Percentiles rank a stretch among this genome's conserved stretches.
phyloP scores from a whole-genome alignment of 2,329 filamentous ascomycete genomes.

The Myriosclerotinia duriaeana region DNA sequence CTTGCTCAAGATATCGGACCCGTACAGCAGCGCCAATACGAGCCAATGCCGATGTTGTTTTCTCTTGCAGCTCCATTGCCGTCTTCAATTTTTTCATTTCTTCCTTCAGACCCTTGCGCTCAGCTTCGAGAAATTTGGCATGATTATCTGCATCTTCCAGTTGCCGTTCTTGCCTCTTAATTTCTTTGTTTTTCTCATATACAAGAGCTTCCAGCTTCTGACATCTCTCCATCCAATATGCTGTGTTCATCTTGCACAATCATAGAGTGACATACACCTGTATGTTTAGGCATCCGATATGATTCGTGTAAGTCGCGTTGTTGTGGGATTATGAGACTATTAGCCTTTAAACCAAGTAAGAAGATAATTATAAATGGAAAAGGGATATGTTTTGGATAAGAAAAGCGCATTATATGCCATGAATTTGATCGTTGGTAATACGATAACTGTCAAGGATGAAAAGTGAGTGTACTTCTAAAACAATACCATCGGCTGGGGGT shows the following conservation, averaged over 20 bases:
- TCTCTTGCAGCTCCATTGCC: neutral
- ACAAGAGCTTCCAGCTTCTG: conserved; percentile 1
- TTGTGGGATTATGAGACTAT: too few species aligned
- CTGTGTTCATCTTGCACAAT: neutral
- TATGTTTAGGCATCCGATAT: too few species aligned
- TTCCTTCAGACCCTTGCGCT: neutral
- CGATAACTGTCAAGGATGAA: too few species aligned
- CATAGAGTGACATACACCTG: too few species aligned
- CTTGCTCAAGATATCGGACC: conserved; percentile 9
- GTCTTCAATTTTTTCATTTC: neutral
- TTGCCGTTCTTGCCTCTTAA: neutral
- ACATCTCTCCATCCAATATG: neutral
- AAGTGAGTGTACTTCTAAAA: too few species aligned
- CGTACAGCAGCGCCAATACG: neutral
- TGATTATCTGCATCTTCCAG: conserved; percentile 7
- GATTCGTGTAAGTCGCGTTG: too few species aligned
- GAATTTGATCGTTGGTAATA: too few species aligned
- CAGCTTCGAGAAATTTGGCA: neutral
- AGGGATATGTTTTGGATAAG: too few species aligned
- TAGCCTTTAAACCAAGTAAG: neutral
- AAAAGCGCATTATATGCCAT: too few species aligned
- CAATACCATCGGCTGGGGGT: too few species aligned
- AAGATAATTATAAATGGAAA: too few species aligned
- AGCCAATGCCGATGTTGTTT: neutral
- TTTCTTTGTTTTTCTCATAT: neutral